Base-by-base conservation (phyloP, 371 early-diverging fungal species). In the Blyttiomyces sp. region DNA sequence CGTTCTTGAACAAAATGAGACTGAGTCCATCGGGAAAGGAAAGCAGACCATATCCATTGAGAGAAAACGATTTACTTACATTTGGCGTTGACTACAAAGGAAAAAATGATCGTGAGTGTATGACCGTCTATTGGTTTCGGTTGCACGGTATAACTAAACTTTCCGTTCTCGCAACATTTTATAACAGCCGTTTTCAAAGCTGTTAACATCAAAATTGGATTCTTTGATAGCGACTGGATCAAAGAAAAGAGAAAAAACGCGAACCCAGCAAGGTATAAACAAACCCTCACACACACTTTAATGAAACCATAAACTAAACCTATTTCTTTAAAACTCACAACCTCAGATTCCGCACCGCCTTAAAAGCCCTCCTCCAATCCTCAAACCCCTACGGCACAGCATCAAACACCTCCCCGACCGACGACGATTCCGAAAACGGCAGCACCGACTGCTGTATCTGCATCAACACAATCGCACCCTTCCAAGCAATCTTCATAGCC, bases 41-140 rank as follows among this genome's bases (percentile, higher is more conserved):
- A 66, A 90, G 91, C 49, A 69, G 82, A 50, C 87, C 94, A 27
- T 84, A 84, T 21, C 85, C 82, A 34, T 70, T 97, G 50, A 84
- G 88, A 63, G 93, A 95, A 74, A 92, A 92, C 17, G 96, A 97
- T 71, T 78, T 93, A 26, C 72, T 97, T 26, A 94, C 94, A 69
- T 84, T 97, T 44, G 98, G 98, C 30, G 88, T 96, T 17, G 98
- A 97, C 71, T 97, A 93, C 74, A 94, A 94, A 72, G 98, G 96
- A 24, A 93, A 95, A 49, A 75, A 84, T 7, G 85, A 92, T 73
- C 73, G 81, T 76, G 59, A 54, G 50, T 36, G n/a, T n/a, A 6
- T 63, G 26, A 31, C 24, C n/a, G 17, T 55, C 35, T 21, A n/a
- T n/a, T n/a, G n/a, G n/a, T n/a, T n/a, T n/a, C n/a, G n/a, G n/a